Evolutionary conservation across 2,329 filamentous ascomycete species (phyloP).

Genomic region (Diaporthe australafricana): DNA sequence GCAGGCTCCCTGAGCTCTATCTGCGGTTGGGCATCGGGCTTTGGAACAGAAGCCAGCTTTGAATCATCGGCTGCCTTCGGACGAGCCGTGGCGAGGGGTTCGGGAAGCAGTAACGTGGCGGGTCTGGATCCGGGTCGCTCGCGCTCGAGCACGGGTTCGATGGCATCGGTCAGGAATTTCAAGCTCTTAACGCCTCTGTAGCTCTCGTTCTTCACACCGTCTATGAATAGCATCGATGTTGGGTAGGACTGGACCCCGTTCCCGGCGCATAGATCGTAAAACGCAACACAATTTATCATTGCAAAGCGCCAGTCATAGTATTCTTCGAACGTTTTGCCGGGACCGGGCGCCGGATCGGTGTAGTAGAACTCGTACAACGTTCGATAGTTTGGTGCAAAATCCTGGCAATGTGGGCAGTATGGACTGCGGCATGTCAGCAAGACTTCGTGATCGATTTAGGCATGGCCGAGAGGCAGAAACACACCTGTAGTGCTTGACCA

Average conservation of each 20-base stretch:
- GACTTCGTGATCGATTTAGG: constrained; percentile 19
- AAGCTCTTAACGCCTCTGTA: constrained; percentile 77
- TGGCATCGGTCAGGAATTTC: constrained; percentile 71
- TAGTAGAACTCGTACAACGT: constrained; percentile 95
- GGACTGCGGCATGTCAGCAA: constrained; percentile 57
- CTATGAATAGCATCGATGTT: constrained; percentile 81
- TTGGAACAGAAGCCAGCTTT: constrained; percentile 30
- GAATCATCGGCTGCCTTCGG: constrained; percentile 32
- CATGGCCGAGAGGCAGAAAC: constrained; percentile 25
- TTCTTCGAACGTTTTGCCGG: constrained; percentile 74
- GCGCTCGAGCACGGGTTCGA: constrained; percentile 82
- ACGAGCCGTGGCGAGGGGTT: constrained; percentile 69
- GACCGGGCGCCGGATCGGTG: constrained; percentile 79
- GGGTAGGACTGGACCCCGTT: constrained; percentile 79
- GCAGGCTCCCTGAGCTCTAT: constrained; percentile 45
- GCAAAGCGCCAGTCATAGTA: constrained; percentile 94
- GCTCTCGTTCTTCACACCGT: constrained; percentile 75
- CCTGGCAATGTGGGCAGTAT: constrained; percentile 78
- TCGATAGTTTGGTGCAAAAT: constrained; percentile 87
- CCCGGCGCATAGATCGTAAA: constrained; percentile 79
- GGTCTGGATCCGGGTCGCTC: constrained; percentile 86
- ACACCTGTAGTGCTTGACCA: constrained; percentile 78
- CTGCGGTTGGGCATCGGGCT: constrained; percentile 38
- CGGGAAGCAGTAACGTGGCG: constrained; percentile 74
- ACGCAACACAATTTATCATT: constrained; percentile 85